Conservation (phyloP, 2,329 filamentous ascomycete species). For the Scedosporium boydii region DNA sequence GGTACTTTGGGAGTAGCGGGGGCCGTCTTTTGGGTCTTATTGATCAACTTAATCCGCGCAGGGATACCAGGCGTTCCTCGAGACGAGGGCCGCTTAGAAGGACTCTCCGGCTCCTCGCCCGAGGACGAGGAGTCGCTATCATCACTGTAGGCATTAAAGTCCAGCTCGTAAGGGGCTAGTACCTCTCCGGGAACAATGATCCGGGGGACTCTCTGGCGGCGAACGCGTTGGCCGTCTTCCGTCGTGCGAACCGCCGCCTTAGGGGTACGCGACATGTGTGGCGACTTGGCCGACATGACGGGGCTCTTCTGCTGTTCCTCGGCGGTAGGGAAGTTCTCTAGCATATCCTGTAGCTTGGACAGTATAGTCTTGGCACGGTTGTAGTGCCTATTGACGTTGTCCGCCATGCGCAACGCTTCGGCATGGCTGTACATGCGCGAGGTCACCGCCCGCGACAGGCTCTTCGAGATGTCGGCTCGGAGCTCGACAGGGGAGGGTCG, state of each 20-base stretch:
- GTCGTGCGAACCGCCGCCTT: slow-evolving; percentile 37
- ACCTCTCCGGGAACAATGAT: slow-evolving; percentile 60
- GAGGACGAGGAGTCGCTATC: slow-evolving; percentile 23
- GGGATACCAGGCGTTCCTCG: slow-evolving; percentile 24
- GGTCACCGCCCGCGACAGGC: slow-evolving; percentile 42
- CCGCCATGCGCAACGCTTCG: slow-evolving; percentile 53
- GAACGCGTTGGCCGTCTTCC: slow-evolving; percentile 35
- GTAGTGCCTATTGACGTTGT: slow-evolving; percentile 54
- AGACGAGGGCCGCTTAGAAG: slow-evolving; percentile 18
- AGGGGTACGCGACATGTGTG: slow-evolving; percentile 37
- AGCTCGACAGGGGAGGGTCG: slow-evolving; percentile 40
- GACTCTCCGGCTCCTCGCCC: slow-evolving; percentile 36
- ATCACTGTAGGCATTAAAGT: slow-evolving; percentile 48
- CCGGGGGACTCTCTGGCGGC: slow-evolving; percentile 38
- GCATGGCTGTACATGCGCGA: slow-evolving; percentile 50
- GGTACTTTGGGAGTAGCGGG: slow-evolving; percentile 23
- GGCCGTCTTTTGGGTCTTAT: slow-evolving; percentile 29
- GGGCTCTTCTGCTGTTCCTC: slow-evolving; percentile 44
- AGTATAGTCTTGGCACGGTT: slow-evolving; percentile 49
- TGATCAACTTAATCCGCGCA: slow-evolving; percentile 41
- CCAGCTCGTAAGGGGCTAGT: slow-evolving; percentile 54
- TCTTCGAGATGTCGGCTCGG: slow-evolving; percentile 50
- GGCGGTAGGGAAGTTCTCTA: slow-evolving; percentile 46
- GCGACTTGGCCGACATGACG: slow-evolving; percentile 39
- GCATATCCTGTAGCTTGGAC: slow-evolving; percentile 49